phyloP scores from a whole-genome alignment of 2,329 filamentous ascomycete genomes.

The Phoma sp. region DNA sequence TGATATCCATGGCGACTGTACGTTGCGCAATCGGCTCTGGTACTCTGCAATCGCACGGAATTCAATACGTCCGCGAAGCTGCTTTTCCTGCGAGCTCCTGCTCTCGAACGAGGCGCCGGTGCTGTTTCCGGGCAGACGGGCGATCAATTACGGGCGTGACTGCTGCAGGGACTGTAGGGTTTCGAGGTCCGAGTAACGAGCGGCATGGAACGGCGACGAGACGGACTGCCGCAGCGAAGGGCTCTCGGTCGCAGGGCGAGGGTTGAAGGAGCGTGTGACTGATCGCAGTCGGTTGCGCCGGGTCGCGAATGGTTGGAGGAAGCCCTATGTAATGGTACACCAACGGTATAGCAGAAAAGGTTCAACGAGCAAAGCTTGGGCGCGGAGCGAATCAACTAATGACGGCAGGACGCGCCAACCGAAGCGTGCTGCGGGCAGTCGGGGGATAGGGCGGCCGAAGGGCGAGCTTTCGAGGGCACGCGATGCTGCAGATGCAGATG shows the following conservation, averaged over 20 bases:
- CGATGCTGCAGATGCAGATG: neutral
- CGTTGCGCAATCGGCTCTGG: constrained; percentile 2
- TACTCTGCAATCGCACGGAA: neutral
- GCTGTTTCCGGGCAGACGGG: constrained; percentile 1
- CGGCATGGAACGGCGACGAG: constrained; percentile 27
- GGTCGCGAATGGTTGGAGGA: constrained; percentile 20
- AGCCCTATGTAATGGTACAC: neutral
- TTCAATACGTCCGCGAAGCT: neutral
- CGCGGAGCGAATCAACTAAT: constrained; percentile 31
- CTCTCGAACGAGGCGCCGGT: neutral
- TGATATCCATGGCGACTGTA: constrained; percentile 54
- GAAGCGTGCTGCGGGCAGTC: constrained; percentile 15
- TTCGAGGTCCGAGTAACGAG: constrained; percentile 21
- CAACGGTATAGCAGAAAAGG: constrained; percentile 31
- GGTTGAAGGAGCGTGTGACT: constrained; percentile 22
- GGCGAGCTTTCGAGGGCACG: neutral
- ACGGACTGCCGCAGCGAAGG: constrained; percentile 14
- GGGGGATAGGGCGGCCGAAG: constrained; percentile 9
- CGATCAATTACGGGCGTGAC: constrained; percentile 19
- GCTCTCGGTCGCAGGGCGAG: constrained; percentile 7
- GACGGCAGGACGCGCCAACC: constrained; percentile 23
- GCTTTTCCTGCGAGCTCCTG: neutral
- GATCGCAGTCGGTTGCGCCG: constrained; percentile 16
- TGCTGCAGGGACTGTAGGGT: constrained; percentile 22
- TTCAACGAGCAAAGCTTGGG: constrained; percentile 30